Evolutionary conservation across 2,329 filamentous ascomycete species (phyloP).

Genomic region (Aschersonia sp.): DNA sequence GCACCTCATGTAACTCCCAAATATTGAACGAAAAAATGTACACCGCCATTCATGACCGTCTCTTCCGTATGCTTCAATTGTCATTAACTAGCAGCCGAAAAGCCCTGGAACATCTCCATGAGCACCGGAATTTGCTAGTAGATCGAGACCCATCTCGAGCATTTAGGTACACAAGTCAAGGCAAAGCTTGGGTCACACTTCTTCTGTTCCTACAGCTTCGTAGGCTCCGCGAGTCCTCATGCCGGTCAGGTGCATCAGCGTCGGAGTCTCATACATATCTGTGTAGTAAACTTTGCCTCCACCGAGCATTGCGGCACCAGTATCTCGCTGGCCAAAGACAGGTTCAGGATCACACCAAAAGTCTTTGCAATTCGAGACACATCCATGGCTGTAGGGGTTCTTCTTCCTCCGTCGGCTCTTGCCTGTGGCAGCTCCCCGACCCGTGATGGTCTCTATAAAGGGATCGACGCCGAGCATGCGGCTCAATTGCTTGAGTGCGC

Average conservation of each 20-base stretch:
- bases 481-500: constrained; percentile 67
- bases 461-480: constrained; percentile 81
- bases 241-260: constrained; percentile 43
- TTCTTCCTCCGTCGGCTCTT: constrained; percentile 39
- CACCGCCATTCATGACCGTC: no score
- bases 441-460: constrained; percentile 84
- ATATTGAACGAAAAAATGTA: no score
- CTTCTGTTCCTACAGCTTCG: constrained; percentile 45
- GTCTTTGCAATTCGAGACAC: constrained; percentile 82
- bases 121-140: neutral
- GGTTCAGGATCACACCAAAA: constrained; percentile 91
- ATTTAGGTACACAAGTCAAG: neutral
- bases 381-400: constrained; percentile 77
- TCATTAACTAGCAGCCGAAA: no score
- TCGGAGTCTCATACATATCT: constrained; percentile 74
- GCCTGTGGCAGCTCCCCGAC: constrained; percentile 53
- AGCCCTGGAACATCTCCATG: no score
- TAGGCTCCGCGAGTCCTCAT: constrained; percentile 41
- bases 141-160: neutral
- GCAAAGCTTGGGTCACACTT: constrained; percentile 16
- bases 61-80: no score
- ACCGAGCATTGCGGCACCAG: constrained; percentile 60
- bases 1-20: no score
- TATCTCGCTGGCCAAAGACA: constrained; percentile 60
- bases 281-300: constrained; percentile 78